phyloP scores from a whole-genome alignment of 2,329 filamentous ascomycete species.

The Scedosporium dehoogii region DNA sequence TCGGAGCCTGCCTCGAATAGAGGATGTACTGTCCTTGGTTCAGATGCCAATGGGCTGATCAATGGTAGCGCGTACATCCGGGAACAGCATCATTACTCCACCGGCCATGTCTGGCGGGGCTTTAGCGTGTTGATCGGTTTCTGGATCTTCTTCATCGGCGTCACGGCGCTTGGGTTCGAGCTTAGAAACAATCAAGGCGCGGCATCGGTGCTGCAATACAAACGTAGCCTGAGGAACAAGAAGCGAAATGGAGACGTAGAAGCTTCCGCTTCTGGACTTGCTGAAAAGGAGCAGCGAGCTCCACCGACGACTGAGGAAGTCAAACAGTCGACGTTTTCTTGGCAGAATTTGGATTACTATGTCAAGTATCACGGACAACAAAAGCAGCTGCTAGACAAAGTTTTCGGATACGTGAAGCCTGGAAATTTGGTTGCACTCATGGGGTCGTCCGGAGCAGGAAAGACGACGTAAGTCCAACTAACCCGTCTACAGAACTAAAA shows the following conservation, averaged over 20 bases:
- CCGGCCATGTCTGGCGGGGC: slow-evolving; percentile 60
- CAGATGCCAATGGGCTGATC: slow-evolving; percentile 38
- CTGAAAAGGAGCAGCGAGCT: slow-evolving; percentile 5
- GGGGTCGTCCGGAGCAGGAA: slow-evolving; percentile 71
- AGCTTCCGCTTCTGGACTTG: neutral
- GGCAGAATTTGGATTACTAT: slow-evolving; percentile 59
- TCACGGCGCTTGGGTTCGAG: slow-evolving; percentile 64
- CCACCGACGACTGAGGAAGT: slow-evolving; percentile 21
- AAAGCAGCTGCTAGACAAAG: slow-evolving; percentile 46
- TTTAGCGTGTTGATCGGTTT: slow-evolving; percentile 72
- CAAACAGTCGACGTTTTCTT: slow-evolving; percentile 58
- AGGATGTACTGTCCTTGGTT: slow-evolving; percentile 40
- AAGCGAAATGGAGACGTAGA: slow-evolving; percentile 30
- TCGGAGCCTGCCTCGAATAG: slow-evolving; percentile 25
- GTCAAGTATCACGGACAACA: slow-evolving; percentile 54
- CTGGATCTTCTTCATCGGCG: slow-evolving; percentile 59
- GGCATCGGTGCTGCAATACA: slow-evolving; percentile 60
- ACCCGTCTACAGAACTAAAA: neutral
- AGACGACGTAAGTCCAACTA: slow-evolving; percentile 46
- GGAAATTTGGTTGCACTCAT: slow-evolving; percentile 73
- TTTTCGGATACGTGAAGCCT: slow-evolving; percentile 69
- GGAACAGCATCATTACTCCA: slow-evolving; percentile 42
- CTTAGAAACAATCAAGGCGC: slow-evolving; percentile 48
- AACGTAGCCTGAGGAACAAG: slow-evolving; percentile 32
- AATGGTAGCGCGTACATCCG: slow-evolving; percentile 45